Evolutionary conservation across 371 early-diverging fungal genomes (phyloP), one percentile per base, ranked within the genome.

Genomic region (Haplosporangium sp.): DNA sequence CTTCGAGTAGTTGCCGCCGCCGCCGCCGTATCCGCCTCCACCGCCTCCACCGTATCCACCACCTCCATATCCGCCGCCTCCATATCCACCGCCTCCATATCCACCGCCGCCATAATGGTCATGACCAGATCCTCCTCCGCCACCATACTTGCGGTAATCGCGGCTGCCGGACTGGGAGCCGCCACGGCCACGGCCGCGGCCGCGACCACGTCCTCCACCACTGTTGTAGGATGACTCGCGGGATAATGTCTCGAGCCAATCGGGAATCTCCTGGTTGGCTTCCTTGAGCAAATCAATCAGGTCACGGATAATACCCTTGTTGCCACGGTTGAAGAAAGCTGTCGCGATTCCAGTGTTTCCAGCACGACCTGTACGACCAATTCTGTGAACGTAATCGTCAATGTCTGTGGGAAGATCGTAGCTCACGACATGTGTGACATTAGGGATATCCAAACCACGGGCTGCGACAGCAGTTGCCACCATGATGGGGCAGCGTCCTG

Each of bases 391-490:
- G 84, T 97, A 99, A 83, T 97, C 98, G 77, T 95, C 95, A 80
- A 92, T 91, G 82, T 96, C 96, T 8, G 89, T 91, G 43, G 99
- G 99, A 70, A 99, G 86, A 74, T 98, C 99, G 81, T 94, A 98
- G 83, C 96, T 96, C 80, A 96, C 88, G 54, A 97, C 96, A 69
- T 96, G 96, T 40, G 92, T 87, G 53, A 95, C 95, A 64, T 95
- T 94, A 69, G 93, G 91, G 58, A 94, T 94, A 84, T 95, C 99
- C 37, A 99, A 85, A 73, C 99, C 99, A 89, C 99, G 94, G 38
- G 99, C 97, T 62, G 99, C 99, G 10, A 99, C 98, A 67, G 99
- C 99, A 29, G 99, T 99, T 37, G 99, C 99, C 10, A 99, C 98
- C 87, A 99, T 89, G 75, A 99, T 90, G 11, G 97, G 96, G 21